phyloP scores from a whole-genome alignment of 495 filamentous ascomycete genomes.

The Aspergillus nidulans region DNA sequence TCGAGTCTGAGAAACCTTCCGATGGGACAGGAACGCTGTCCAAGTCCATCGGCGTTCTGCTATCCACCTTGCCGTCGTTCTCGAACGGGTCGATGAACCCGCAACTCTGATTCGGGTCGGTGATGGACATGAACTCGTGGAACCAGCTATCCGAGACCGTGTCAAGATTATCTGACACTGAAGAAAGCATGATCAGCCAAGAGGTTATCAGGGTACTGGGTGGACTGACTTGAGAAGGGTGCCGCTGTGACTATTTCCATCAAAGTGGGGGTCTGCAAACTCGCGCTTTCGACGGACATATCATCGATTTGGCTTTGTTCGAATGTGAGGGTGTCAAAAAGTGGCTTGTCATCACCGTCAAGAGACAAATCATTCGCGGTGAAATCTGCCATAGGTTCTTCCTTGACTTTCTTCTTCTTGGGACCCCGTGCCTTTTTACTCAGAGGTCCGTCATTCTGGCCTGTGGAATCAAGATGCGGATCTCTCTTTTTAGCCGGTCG shows the following conservation, averaged over 20 bases:
- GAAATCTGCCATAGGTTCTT: conserved; percentile 1
- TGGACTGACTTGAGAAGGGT: conserved; percentile 9
- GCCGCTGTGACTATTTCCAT: conserved; percentile 9
- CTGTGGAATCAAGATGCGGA: not conserved
- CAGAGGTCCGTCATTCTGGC: conserved; percentile 1
- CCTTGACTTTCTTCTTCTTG: conserved; percentile 14
- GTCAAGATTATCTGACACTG: conserved; percentile 22
- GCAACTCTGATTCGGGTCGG: conserved; percentile 12
- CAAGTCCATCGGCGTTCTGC: not conserved
- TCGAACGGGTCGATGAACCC: conserved; percentile 14
- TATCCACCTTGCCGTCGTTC: conserved; percentile 3
- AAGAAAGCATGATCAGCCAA: not conserved
- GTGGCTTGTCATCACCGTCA: not conserved
- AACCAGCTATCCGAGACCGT: conserved; percentile 29
- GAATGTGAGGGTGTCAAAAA: conserved; percentile 4
- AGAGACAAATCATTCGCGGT: not conserved
- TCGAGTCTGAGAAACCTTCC: not conserved
- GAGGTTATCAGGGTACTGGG: not conserved
- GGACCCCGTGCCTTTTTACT: conserved; percentile 15
- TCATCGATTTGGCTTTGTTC: conserved; percentile 5
- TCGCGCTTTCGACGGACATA: conserved; percentile 5
- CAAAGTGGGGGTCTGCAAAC: conserved; percentile 10
- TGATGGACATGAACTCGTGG: conserved; percentile 26
- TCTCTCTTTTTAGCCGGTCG: conserved; percentile 39
- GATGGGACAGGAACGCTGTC: not conserved